Evolutionary conservation across 2,329 filamentous ascomycete species (phyloP), one percentile per base, ranked within the genome.

Genomic region (Anisogramma anomala): DNA sequence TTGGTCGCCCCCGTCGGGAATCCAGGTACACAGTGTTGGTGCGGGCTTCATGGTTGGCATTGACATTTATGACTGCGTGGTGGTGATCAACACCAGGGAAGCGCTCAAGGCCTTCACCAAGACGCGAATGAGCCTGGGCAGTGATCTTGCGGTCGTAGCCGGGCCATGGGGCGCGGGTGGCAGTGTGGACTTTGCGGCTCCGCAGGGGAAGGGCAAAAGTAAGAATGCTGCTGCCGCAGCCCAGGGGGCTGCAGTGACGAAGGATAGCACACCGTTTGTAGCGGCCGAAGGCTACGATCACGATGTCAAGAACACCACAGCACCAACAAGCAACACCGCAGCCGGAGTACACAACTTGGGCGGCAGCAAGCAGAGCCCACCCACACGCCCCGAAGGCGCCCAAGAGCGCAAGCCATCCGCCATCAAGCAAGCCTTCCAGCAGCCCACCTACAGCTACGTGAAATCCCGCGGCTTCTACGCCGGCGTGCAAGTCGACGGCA

Each of bases 391-490:
- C 8, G n/a, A n/a, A 11, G 34, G 44, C 15, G 41, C 47, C 7
- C 36, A 39, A 39, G 43, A 42, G 27, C 46, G 50, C 41, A 50
- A 49, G 32, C 50, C 50, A 13, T 56, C 51, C 5, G 49, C 52
- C 5, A 46, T 58, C 26, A 49, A 49, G 20, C 50, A 58, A 40
- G 50, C 49, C 11, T 49, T 59, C 42, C 51, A 53, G 43, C 60
- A 59, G 51, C 68, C 68, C 3, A 68, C 71, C n/a, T 71, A 70
- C 42, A 68, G 66, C 2, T 94, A 94, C 58, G 76, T 94, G 62
- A 94, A 94, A 64, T 88, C 82, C 35, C 76, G 86, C 39, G 88
- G 88, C 4, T 78, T 94, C 51, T 94, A 93, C 54, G 87, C 84
- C 1, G 86, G 86, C 22, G 74, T 94, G 1, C 83, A 88, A 53